phyloP scores from a whole-genome alignment of 1,284 basidiomycete species.

The Porogramme epimiltina region DNA sequence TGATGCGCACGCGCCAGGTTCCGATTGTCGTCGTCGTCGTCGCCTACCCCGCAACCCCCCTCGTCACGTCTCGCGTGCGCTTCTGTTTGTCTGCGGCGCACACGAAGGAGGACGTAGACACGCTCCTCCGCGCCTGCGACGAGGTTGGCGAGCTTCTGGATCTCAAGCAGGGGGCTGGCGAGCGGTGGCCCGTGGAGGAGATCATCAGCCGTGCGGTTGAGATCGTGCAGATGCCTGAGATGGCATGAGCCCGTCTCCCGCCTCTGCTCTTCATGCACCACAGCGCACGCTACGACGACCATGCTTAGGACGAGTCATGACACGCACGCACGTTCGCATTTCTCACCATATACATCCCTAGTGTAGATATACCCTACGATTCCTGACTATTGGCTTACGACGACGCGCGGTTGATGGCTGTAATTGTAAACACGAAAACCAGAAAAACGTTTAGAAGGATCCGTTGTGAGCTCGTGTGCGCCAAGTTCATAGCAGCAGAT shows the following conservation, averaged over 20 bases:
- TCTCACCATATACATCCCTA: no score
- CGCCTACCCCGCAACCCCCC: constrained; percentile 90
- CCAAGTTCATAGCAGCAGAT: no score
- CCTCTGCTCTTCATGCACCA: constrained; percentile 1
- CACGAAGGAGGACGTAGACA: constrained; percentile 96
- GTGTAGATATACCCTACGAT: constrained; percentile 25
- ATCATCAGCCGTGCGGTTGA: constrained; percentile 79
- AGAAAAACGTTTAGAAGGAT: background rate
- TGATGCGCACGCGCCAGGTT: constrained; percentile 84
- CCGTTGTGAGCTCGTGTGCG: no score
- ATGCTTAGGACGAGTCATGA: background rate
- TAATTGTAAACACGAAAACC: constrained; percentile 2
- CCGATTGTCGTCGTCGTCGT: constrained; percentile 91
- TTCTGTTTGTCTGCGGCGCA: constrained; percentile 96
- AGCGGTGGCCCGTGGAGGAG: constrained; percentile 84
- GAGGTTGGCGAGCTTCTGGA: constrained; percentile 90
- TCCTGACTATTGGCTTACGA: constrained; percentile 11
- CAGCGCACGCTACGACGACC: no score
- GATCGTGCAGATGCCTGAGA: constrained; percentile 56
- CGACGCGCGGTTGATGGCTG: background rate
- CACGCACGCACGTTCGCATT: background rate
- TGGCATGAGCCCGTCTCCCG: constrained; percentile 15
- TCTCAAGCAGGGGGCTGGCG: constrained; percentile 77
- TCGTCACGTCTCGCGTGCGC: constrained; percentile 87
- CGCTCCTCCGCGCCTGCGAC: constrained; percentile 85